phyloP scores from a whole-genome alignment of 306 rosid genomes.

The Cyamopsis tetragonoloba region DNA sequence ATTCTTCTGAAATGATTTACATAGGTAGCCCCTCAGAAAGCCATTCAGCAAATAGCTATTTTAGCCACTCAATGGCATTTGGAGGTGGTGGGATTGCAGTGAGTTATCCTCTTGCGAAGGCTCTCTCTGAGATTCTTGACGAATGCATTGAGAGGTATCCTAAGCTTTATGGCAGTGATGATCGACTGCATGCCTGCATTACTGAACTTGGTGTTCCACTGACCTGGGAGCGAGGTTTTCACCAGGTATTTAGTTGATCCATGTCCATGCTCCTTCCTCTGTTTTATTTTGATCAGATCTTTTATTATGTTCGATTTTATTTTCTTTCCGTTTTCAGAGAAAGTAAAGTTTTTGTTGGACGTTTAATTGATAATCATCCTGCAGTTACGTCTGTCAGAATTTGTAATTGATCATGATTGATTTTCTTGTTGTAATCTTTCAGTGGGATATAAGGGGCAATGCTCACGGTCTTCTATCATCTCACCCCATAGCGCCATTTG shows the following conservation, averaged over 20 bases:
- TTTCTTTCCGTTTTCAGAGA: conserved; percentile 6
- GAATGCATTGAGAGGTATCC: conserved; percentile 75
- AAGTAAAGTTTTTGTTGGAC: background rate
- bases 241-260: conserved; percentile 50
- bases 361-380: conserved; percentile 1
- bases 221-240: conserved; percentile 68
- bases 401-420: background rate
- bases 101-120: conserved; percentile 58
- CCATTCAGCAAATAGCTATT: conserved; percentile 73
- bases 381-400: conserved; percentile 22
- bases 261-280: background rate
- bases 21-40: conserved; percentile 77
- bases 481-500: conserved; percentile 77
- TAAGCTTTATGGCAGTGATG: conserved; percentile 78
- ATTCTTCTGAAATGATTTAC: conserved; percentile 77
- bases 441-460: conserved; percentile 75
- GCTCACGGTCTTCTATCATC: conserved; percentile 78
- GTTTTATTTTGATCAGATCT: background rate
- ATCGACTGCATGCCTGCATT: conserved; percentile 80
- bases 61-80: conserved; percentile 79
- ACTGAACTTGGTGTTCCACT: conserved; percentile 73
- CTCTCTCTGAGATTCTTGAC: conserved; percentile 57
- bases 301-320: background rate
- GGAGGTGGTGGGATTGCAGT: conserved; percentile 82
- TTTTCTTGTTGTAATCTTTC: conserved; percentile 24